A percentile compares a stretch with the other conserved stretches of the same genome.
Conservation (phyloP, 306 rosid species). For the Sechiopsis laciniata region DNA sequence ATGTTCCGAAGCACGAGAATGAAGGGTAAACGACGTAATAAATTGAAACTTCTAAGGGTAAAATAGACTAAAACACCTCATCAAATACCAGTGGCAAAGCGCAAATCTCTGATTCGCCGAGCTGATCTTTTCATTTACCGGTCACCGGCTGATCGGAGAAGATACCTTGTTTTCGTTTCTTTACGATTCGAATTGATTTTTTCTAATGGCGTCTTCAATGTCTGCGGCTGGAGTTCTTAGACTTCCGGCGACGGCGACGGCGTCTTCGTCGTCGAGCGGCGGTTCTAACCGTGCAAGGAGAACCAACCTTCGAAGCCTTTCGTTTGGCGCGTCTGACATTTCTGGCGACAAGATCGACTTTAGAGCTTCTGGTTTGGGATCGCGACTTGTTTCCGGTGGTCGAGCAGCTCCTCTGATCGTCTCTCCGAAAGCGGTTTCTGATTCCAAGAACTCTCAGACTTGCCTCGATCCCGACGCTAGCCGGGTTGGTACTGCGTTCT, state of each 20-base stretch:
- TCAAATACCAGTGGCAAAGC: not conserved
- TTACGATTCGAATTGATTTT: not conserved
- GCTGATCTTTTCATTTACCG: not conserved
- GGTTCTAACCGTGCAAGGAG: not conserved
- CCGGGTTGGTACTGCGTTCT: slow-evolving; percentile 41
- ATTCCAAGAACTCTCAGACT: slow-evolving; percentile 81
- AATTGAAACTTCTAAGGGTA: not conserved
- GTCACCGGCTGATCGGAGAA: not conserved
- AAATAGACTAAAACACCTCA: not conserved
- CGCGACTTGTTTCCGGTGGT: slow-evolving; percentile 10
- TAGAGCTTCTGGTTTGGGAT: slow-evolving; percentile 5
- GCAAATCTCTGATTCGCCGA: not conserved
- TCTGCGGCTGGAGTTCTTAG: not conserved
- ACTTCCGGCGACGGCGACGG: not conserved
- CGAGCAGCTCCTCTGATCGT: slow-evolving; percentile 38
- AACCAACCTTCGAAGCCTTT: slow-evolving; percentile 14
- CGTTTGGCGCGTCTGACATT: slow-evolving; percentile 39
- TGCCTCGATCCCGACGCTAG: slow-evolving; percentile 99
- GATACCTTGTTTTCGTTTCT: no score
- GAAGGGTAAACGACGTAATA: not conserved
- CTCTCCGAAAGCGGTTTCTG: slow-evolving; percentile 82
- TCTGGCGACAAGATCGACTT: slow-evolving; percentile 36
- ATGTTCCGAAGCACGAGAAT: not conserved
- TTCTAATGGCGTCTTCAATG: not conserved
- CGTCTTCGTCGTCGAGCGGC: not conserved